Base-by-base conservation (phyloP, 2,329 filamentous ascomycete genomes). In the Cytospora chrysosperma region DNA sequence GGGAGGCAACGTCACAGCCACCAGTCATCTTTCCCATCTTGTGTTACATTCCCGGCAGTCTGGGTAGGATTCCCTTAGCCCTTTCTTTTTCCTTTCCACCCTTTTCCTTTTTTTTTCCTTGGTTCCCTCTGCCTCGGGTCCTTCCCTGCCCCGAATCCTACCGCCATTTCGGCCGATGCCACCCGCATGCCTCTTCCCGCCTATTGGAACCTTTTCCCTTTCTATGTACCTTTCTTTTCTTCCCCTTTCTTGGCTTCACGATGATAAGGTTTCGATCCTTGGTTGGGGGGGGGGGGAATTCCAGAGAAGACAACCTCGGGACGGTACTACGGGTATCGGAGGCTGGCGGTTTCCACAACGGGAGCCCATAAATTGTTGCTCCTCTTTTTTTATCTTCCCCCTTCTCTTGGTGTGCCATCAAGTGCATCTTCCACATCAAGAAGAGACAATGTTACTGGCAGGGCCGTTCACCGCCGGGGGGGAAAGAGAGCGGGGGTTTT, bases 21-120 rank as follows among this genome's bases (percentile, higher is more conserved):
- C 50, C 50, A 53, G 9, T 13, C n/a, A n/a, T n/a, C n/a, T 2
- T 27, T 15, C 10, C 17, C 27, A 19, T 28, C 30, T 21, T 47
- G 34, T 32, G 27, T 59, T 34, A 52, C 43, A 52, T 56, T 65
- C 64, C 64, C 64, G 64, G 53, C 61, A 63, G 37, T 65, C 64
- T 65, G 64, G 64, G 60, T 57, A 65, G 64, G 64, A 63, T 65
- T 63, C 61, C 53, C 61, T 32, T 63, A 63, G 61, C 32, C 49
- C 40, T 24, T 19, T 21, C 54, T 37, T 62, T 28, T 55, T 52
- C 40, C 49, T 55, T 52, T 30, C n/a, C n/a, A n/a, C n/a, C n/a
- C n/a, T 30, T 30, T 9, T 40, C 34, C 30, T 24, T 19, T 21
- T 54, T 37, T 62, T 28, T 55, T 52, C 34, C 40, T 55, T 52